Percentiles rank a stretch among this genome's conserved stretches.
These are phyloP conservation scores for Chrysopogon serrulatus DNA, from an alignment of 176 grass and related monocot species.

Conservation along the genomic window DNA sequence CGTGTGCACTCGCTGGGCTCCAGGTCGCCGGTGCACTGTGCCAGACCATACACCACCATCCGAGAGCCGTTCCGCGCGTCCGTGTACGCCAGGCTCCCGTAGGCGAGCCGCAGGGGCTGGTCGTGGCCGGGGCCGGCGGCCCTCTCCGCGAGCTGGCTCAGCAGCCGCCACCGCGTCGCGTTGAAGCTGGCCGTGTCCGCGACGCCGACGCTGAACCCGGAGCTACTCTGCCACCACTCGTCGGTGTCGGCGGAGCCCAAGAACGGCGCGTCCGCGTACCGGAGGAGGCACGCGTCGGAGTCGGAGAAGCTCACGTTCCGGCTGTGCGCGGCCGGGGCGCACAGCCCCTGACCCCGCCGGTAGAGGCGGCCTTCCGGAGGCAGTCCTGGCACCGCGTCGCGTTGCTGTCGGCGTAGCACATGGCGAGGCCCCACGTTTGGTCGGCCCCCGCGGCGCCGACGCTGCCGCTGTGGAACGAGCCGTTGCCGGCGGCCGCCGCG, in stretches of 20 bases:
- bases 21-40: constrained; percentile 37
- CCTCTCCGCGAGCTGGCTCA: neutral
- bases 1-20: neutral
- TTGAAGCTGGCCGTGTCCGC: neutral
- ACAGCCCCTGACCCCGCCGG: neutral
- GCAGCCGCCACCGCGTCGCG: neutral
- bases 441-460: neutral
- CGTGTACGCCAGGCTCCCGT: neutral
- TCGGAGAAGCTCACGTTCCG: neutral
- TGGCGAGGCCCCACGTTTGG: constrained; percentile 23
- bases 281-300: too few species aligned
- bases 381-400: neutral
- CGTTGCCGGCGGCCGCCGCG: neutral
- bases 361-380: neutral
- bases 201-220: too few species aligned
- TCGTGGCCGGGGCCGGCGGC: neutral
- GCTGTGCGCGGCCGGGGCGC: neutral
- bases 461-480: constrained; percentile 9
- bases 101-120: neutral
- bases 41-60: constrained; percentile 1
- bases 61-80: too few species aligned
- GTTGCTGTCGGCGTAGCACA: constrained; percentile 29
- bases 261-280: neutral
- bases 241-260: neutral
- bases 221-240: too few species aligned